A percentile compares a stretch with the other conserved stretches of the same genome.
phyloP scores from a whole-genome alignment of 768 basidiomycete species.

The Tulasnella calospora region DNA sequence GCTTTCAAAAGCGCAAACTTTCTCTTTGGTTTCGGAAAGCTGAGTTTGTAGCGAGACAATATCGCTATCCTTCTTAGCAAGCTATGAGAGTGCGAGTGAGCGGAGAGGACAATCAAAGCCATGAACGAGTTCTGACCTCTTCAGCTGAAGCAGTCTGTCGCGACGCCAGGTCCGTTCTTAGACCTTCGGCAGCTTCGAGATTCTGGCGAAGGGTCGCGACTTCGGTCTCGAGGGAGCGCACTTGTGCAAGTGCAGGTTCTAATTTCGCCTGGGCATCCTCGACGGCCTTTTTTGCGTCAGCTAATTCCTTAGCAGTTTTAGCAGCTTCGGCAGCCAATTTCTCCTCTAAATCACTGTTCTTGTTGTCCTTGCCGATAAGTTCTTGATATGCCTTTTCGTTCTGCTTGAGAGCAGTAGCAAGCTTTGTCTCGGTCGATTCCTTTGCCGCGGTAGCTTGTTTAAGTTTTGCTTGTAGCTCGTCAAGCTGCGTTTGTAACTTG shows the following conservation, averaged over 20 bases:
- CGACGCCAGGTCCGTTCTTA: constrained; percentile 5
- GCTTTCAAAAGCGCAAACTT: neutral
- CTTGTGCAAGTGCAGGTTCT: neutral
- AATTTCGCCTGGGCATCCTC: constrained; percentile 13
- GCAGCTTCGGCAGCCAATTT: neutral
- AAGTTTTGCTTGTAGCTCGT: neutral
- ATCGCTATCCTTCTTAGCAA: constrained; percentile 1
- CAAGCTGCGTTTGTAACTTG: neutral
- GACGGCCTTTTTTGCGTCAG: constrained; percentile 1
- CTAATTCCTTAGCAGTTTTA: constrained; percentile 5
- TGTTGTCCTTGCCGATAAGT: neutral
- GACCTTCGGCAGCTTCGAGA: neutral
- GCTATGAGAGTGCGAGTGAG: neutral
- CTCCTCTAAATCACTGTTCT: constrained; percentile 4
- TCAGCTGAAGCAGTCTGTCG: constrained; percentile 2
- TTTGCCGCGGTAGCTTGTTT: constrained; percentile 16
- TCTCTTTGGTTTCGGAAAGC: neutral
- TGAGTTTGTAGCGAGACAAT: constrained; percentile 1
- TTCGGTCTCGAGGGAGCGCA: constrained; percentile 13
- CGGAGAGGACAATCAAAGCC: neutral
- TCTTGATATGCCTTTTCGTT: constrained; percentile 11
- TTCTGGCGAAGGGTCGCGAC: neutral
- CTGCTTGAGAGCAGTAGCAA: neutral
- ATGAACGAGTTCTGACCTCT: neutral
- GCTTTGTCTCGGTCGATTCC: neutral